Percentiles rank a stretch among this genome's conserved stretches.
These are phyloP conservation scores for Cladosporium sp. DNA, from an alignment of 2,329 filamentous ascomycete species.

Conservation along the genomic window DNA sequence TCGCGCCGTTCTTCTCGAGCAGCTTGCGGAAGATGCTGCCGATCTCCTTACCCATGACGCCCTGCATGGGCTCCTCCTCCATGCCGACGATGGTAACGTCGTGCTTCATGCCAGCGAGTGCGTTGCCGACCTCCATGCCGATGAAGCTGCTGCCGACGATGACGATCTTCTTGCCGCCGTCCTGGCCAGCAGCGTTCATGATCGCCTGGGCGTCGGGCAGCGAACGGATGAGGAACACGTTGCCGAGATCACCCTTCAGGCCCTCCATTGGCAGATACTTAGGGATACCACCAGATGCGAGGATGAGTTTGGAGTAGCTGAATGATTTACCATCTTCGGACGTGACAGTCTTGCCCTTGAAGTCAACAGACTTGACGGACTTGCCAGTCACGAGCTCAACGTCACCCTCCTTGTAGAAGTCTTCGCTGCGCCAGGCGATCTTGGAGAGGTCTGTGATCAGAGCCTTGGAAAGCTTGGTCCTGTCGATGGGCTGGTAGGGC, in stretches of 20 bases:
- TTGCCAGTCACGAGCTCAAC: constrained; percentile 50
- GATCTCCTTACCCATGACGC: constrained; percentile 75
- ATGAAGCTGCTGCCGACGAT: constrained; percentile 93
- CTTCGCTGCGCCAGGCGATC: constrained; percentile 66
- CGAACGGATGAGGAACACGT: constrained; percentile 78
- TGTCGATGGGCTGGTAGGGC: constrained; percentile 76
- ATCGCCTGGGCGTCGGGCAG: constrained; percentile 75
- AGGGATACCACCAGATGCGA: constrained; percentile 80
- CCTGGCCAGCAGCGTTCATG: constrained; percentile 65
- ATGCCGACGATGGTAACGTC: constrained; percentile 81
- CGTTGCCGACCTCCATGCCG: constrained; percentile 93
- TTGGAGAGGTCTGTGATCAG: constrained; percentile 75
- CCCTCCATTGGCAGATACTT: constrained; percentile 71
- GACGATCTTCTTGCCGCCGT: constrained; percentile 84
- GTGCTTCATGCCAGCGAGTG: constrained; percentile 68
- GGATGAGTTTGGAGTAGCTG: constrained; percentile 78
- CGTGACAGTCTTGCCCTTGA: constrained; percentile 63
- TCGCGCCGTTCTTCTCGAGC: constrained; percentile 80
- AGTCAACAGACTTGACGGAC: constrained; percentile 69
- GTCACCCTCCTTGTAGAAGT: constrained; percentile 64
- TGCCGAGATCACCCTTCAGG: constrained; percentile 71
- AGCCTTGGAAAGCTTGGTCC: constrained; percentile 92
- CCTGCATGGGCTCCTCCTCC: constrained; percentile 77
- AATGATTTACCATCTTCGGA: constrained; percentile 67
- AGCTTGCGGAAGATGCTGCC: constrained; percentile 72